phyloP scores from a whole-genome alignment of 2,329 filamentous ascomycete genomes.

The Diplodia sapinea region DNA sequence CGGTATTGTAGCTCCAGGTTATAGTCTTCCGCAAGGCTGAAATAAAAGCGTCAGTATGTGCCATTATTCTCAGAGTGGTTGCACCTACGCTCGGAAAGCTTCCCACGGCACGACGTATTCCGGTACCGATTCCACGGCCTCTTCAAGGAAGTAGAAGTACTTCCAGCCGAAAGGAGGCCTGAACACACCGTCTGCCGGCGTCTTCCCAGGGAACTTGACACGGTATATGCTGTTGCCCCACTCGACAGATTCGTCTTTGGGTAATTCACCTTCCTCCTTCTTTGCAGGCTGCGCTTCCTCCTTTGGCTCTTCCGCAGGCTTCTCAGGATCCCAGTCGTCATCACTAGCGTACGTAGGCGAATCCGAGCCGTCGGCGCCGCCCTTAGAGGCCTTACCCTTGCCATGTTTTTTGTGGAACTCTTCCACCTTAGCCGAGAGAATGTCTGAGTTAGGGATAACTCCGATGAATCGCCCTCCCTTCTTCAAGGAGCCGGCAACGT shows the following conservation, averaged over 20 bases:
- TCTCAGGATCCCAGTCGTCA: slow-evolving; percentile 54
- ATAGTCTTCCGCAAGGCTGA: slow-evolving; percentile 81
- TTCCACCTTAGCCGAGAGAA: slow-evolving; percentile 79
- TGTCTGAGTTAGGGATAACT: slow-evolving; percentile 95
- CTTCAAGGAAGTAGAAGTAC: slow-evolving; percentile 94
- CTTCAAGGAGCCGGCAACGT: slow-evolving; percentile 87
- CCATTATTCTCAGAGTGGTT: not conserved
- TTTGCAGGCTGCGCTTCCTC: slow-evolving; percentile 38
- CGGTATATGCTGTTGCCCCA: slow-evolving; percentile 96
- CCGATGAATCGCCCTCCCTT: slow-evolving; percentile 95
- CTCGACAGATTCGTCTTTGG: slow-evolving; percentile 59
- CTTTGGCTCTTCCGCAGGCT: slow-evolving; percentile 48
- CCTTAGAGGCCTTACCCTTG: slow-evolving; percentile 44
- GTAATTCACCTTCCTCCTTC: slow-evolving; percentile 52
- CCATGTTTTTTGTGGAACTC: slow-evolving; percentile 68
- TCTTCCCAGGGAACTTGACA: slow-evolving; percentile 83
- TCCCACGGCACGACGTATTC: slow-evolving; percentile 99
- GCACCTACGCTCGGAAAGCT: slow-evolving; percentile 76
- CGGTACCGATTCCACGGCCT: slow-evolving; percentile 93
- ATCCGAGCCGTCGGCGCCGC: slow-evolving; percentile 40
- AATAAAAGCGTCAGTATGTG: slow-evolving; percentile 32
- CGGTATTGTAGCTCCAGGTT: slow-evolving; percentile 95
- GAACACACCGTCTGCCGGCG: slow-evolving; percentile 86
- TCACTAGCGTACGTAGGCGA: slow-evolving; percentile 37
- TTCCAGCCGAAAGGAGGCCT: slow-evolving; percentile 96